Evolutionary conservation across 2,329 filamentous ascomycete genomes (phyloP).

Genomic region (Aspergillus clavatus): DNA sequence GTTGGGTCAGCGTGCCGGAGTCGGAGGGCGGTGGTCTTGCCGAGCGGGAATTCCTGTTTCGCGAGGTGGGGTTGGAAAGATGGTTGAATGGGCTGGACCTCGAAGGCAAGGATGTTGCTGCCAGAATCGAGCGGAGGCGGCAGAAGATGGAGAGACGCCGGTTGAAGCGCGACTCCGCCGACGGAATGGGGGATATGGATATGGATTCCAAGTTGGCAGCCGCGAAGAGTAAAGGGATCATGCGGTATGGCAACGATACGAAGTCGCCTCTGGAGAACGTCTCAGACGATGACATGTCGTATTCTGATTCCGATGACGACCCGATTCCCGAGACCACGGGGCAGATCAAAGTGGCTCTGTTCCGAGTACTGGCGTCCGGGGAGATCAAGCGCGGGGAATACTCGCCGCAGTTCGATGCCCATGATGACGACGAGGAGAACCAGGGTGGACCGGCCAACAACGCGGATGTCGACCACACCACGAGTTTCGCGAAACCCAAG

Average conservation of each 20-base stretch:
- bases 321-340: slow-evolving; percentile 85
- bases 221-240: slow-evolving; percentile 52
- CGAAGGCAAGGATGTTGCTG: slow-evolving; percentile 85
- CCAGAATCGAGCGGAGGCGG: slow-evolving; percentile 63
- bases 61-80: slow-evolving; percentile 89
- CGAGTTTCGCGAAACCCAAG: slow-evolving; percentile 95
- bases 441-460: slow-evolving; percentile 53
- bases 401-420: slow-evolving; percentile 92
- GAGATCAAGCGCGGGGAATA: slow-evolving; percentile 98
- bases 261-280: slow-evolving; percentile 68
- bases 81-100: slow-evolving; percentile 96
- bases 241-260: slow-evolving; percentile 76
- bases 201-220: slow-evolving; percentile 31
- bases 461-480: slow-evolving; percentile 90
- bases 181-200: slow-evolving; percentile 50
- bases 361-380: slow-evolving; percentile 87
- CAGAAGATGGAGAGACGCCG: slow-evolving; percentile 76
- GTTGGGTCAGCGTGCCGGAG: slow-evolving; percentile 92
- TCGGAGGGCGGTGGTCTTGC: slow-evolving; percentile 89
- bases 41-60: slow-evolving; percentile 94
- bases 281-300: slow-evolving; percentile 63
- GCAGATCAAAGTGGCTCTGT: slow-evolving; percentile 97
- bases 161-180: slow-evolving; percentile 63
- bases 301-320: slow-evolving; percentile 75
- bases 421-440: slow-evolving; percentile 82